phyloP scores from a whole-genome alignment of 2,329 filamentous ascomycete species.

The Calcarisporium arbuscula region DNA sequence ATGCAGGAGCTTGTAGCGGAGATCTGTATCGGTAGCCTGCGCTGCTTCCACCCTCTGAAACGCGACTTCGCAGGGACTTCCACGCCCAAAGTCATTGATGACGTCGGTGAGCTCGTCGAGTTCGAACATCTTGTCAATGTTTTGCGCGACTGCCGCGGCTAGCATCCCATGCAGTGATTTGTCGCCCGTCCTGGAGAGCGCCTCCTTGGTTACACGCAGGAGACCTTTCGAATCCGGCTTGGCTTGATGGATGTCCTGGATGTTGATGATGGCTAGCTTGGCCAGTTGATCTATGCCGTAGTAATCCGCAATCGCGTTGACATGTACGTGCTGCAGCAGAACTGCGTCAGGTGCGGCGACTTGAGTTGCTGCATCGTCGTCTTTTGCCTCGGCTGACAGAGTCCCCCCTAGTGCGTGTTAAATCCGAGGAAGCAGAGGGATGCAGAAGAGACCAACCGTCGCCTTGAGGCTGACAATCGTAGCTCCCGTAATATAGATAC shows the following conservation, averaged over 20 bases:
- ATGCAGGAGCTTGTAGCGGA: background rate
- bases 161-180: conserved; percentile 4
- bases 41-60: background rate
- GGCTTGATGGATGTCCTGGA: conserved; percentile 2
- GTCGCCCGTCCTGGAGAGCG: conserved; percentile 3
- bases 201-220: conserved; percentile 1
- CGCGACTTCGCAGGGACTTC: background rate
- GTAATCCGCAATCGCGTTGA: conserved; percentile 16
- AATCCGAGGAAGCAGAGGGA: background rate
- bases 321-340: conserved; percentile 12
- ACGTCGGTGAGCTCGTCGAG: background rate
- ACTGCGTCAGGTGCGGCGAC: conserved; percentile 1
- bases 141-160: conserved; percentile 1
- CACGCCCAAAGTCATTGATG: conserved; percentile 2
- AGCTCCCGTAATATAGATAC: conserved; percentile 16
- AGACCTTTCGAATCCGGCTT: conserved; percentile 4
- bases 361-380: background rate
- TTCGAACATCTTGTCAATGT: background rate
- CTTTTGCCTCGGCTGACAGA: background rate
- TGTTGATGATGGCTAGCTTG: conserved; percentile 7
- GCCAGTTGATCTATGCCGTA: conserved; percentile 12
- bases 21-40: background rate
- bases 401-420: background rate
- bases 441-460: background rate
- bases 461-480: conserved; percentile 3